Evolutionary conservation across 371 early-diverging fungal genomes (phyloP), one percentile per base, ranked within the genome.

Genomic region (Apophysomyces elegans): DNA sequence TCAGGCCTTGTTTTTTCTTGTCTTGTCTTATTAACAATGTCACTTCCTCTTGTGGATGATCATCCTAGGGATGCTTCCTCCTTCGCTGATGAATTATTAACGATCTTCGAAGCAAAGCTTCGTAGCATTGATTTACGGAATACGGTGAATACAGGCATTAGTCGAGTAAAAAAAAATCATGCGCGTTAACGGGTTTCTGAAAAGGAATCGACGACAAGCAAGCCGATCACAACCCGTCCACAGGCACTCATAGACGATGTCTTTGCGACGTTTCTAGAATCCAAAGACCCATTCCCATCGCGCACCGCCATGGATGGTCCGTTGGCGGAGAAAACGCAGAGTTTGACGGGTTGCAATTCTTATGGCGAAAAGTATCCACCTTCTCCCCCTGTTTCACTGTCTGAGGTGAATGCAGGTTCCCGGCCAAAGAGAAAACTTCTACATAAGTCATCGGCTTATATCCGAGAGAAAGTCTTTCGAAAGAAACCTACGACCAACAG

Each of bases 51-150:
- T 50, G 7, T 21, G 21, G 21, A 50, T 50, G 21, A 2, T 18
- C 54, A 21, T 9, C 54, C 21, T 21, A 18, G 54, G 54, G 21
- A 26, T 26, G 32, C 54, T 50, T 9, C 54, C 16, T 50, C 54
- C 16, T 50, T 50, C 54, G 16, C 54, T 21, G 54, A 50, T 50
- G 54, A 50, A 21, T 50, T 50, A 21, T 50, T 50, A 26, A 50
- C 16, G 9, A 50, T 50, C 16, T 50, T 50, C 54, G 54, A 50
- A 50, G 54, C 54, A 21, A 50, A 50, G 21, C 54, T 50, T 9
- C n/a, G 21, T 50, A n/a, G 21, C 21, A n/a, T 50, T 7, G 21
- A 21, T 21, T 18, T 21, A 21, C 21, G 16, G 54, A 50, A 50
- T 50, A 21, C 6, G 21, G 54, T 50, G 21, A 50, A 21, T 21